Conservation (phyloP, 2,329 filamentous ascomycete species). For the Madurella mycetomatis region DNA sequence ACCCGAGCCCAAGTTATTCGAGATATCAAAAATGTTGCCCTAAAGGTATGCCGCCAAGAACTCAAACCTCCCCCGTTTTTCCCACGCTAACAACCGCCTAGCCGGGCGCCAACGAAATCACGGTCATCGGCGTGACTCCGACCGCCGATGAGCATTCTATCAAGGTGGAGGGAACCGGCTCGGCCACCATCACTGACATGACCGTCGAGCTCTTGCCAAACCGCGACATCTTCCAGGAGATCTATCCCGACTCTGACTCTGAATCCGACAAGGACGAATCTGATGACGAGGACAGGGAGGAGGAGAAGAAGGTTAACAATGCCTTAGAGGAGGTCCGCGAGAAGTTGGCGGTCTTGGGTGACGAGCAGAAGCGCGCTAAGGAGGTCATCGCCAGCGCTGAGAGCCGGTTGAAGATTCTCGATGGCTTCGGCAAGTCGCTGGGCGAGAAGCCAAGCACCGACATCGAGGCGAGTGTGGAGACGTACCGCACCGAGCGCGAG, state of each 20-base stretch:
- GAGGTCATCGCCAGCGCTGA: constrained; percentile 34
- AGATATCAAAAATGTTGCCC: constrained; percentile 51
- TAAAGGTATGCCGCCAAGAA: constrained; percentile 35
- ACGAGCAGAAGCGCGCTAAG: constrained; percentile 28
- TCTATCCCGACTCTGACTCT: constrained; percentile 45
- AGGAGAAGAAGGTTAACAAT: constrained; percentile 25
- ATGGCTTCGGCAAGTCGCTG: constrained; percentile 37
- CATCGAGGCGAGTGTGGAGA: constrained; percentile 36
- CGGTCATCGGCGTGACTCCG: constrained; percentile 50
- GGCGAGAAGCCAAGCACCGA: constrained; percentile 32
- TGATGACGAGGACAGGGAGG: constrained; percentile 26
- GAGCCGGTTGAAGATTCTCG: constrained; percentile 39
- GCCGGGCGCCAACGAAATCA: constrained; percentile 54
- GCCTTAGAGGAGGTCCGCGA: constrained; percentile 31
- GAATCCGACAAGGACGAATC: constrained; percentile 30
- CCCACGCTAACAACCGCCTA: constrained; percentile 23
- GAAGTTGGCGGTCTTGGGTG: constrained; percentile 30
- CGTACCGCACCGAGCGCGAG: constrained; percentile 41
- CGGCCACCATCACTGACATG: constrained; percentile 58
- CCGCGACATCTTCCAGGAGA: constrained; percentile 49
- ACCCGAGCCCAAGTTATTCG: constrained; percentile 56
- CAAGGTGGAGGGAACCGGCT: constrained; percentile 56
- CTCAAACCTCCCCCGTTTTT: not conserved
- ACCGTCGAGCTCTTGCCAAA: constrained; percentile 55
- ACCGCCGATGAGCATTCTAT: constrained; percentile 52